phyloP scores from a whole-genome alignment of 148 eudicot genomes.

The Salicornia ramosissima region DNA sequence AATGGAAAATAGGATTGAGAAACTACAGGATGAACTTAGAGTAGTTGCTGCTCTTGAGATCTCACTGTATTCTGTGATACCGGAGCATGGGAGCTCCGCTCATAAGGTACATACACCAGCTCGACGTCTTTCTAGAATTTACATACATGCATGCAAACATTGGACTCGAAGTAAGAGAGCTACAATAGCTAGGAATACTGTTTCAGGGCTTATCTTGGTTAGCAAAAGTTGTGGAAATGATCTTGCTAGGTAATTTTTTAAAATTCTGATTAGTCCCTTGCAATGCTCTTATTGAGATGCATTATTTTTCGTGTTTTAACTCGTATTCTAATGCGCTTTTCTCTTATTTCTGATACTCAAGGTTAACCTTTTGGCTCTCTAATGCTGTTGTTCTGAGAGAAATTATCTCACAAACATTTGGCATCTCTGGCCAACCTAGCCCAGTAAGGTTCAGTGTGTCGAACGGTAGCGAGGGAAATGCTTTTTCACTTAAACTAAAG shows the following conservation, averaged over 20 bases:
- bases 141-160: conserved; percentile 72
- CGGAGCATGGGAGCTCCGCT: conserved; percentile 89
- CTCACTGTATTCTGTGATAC: conserved; percentile 67
- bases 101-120: conserved; percentile 93
- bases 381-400: conserved; percentile 77
- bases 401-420: conserved; percentile 62
- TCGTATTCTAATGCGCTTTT: conserved; percentile 12
- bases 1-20: conserved; percentile 61
- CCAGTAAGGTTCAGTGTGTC: conserved; percentile 34
- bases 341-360: conserved; percentile 31
- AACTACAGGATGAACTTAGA: conserved; percentile 76
- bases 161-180: conserved; percentile 65
- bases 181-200: conserved; percentile 58
- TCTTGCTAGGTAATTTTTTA: conserved; percentile 64
- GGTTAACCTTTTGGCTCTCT: conserved; percentile 91
- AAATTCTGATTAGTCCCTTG: not conserved
- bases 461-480: conserved; percentile 35
- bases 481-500: conserved; percentile 37
- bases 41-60: conserved; percentile 92
- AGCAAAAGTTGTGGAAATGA: conserved; percentile 79
- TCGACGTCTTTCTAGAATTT: conserved; percentile 76
- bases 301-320: not conserved
- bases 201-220: conserved; percentile 81
- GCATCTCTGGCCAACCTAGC: conserved; percentile 43
- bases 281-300: not conserved